phyloP scores from a whole-genome alignment of 768 basidiomycete genomes.

The Lentinula boryana region DNA sequence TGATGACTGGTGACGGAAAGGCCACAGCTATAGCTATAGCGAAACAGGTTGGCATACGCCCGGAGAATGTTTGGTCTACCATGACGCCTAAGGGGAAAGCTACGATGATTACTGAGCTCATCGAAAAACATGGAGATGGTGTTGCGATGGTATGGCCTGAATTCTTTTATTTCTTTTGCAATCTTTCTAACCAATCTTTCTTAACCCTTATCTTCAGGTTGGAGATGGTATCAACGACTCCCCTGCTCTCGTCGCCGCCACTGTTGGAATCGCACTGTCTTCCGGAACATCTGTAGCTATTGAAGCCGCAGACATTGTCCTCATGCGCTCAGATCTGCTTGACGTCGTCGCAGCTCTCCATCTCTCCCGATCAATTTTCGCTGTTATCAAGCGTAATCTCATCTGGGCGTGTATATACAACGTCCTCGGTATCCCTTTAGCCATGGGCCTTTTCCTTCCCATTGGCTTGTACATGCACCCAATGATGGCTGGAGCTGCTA shows the following conservation, averaged over 20 bases:
- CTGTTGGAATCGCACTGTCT: conserved; percentile 93
- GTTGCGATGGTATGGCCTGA: conserved; percentile 78
- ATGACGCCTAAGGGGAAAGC: conserved; percentile 98
- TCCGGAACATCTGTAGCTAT: conserved; percentile 96
- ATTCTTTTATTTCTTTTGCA: background rate
- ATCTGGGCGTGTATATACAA: conserved; percentile 97
- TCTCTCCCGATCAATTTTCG: conserved; percentile 83
- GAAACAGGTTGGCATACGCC: conserved; percentile 79
- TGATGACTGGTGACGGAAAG: conserved; percentile 93
- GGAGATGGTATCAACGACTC: conserved; percentile 99
- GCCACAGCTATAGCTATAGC: conserved; percentile 86
- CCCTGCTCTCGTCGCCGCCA: conserved; percentile 91
- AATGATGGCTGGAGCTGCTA: conserved; percentile 97
- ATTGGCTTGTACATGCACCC: conserved; percentile 91
- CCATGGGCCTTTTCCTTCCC: conserved; percentile 95
- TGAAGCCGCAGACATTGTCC: conserved; percentile 96
- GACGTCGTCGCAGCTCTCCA: conserved; percentile 97
- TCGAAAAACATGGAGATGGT: conserved; percentile 62
- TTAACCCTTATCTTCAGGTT: conserved; percentile 44
- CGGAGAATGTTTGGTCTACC: conserved; percentile 81
- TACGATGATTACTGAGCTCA: conserved; percentile 72
- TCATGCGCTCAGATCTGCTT: conserved; percentile 94
- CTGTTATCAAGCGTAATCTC: conserved; percentile 87
- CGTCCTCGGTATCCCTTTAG: conserved; percentile 87
- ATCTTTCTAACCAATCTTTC: no score